Evolutionary conservation across 371 early-diverging fungal genomes (phyloP).

Genomic region (Sanchytrium tribonematis): DNA sequence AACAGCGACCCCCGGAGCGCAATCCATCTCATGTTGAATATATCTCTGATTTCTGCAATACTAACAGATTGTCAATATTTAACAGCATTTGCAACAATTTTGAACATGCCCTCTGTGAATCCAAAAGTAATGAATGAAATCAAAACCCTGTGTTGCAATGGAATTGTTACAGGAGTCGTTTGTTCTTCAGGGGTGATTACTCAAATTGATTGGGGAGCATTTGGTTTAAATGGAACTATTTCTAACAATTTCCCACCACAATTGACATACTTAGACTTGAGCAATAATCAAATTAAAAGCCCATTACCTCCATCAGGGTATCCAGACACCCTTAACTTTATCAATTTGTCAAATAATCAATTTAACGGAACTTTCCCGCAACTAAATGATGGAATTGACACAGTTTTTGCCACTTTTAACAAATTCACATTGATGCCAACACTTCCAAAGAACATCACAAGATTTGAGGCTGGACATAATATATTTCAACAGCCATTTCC

Average conservation of each 20-base stretch:
- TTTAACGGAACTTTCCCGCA: too few relatives aligned
- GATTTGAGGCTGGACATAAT: background rate
- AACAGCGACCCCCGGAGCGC: too few relatives aligned
- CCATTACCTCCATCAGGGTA: background rate
- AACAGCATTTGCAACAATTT: background rate
- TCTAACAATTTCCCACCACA: background rate
- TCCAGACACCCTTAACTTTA: background rate
- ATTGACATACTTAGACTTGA: background rate
- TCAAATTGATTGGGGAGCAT: background rate
- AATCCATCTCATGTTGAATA: too few relatives aligned
- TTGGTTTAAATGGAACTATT: background rate
- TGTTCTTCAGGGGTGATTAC: background rate
- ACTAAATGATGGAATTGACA: background rate
- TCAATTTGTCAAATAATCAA: too few relatives aligned
- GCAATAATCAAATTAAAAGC: background rate
- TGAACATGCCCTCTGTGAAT: background rate
- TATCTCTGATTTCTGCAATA: background rate
- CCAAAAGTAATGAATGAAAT: background rate
- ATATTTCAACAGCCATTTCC: background rate
- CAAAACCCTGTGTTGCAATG: background rate
- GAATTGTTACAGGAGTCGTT: background rate
- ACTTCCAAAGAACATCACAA: background rate
- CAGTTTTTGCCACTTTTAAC: background rate
- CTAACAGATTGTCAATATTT: background rate
- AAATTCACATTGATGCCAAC: background rate